Percentiles rank a stretch among this genome's conserved stretches.
phyloP scores from a whole-genome alignment of 345 rosid species.

The Dipteronia sinensis region DNA sequence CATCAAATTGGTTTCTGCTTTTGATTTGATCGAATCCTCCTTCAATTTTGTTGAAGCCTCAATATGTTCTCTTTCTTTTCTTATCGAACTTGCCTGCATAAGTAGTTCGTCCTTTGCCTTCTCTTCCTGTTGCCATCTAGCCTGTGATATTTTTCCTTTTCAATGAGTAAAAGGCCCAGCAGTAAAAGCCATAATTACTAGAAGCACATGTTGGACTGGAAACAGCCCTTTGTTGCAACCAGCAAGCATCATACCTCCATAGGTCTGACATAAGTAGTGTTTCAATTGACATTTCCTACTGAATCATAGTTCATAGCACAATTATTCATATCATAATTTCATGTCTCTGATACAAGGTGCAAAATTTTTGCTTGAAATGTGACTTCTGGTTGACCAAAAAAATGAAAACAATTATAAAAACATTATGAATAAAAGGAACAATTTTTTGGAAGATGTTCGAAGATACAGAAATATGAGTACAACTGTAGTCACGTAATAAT shows the following conservation, averaged over 20 bases:
- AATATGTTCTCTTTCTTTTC: conserved; percentile 54
- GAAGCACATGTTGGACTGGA: conserved; percentile 19
- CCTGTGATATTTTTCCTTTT: conserved; percentile 56
- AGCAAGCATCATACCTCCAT: conserved; percentile 22
- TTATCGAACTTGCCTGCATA: conserved; percentile 38
- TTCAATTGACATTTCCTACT: conserved; percentile 10
- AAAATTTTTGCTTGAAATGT: conserved; percentile 7
- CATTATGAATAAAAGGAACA: neutral
- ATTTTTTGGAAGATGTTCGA: conserved; percentile 11
- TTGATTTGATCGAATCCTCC: conserved; percentile 50
- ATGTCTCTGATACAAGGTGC: conserved; percentile 9
- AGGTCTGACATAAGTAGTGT: conserved; percentile 15
- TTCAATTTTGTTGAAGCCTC: conserved; percentile 52
- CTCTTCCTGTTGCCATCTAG: conserved; percentile 74
- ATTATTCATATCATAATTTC: conserved; percentile 15
- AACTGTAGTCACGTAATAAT: neutral
- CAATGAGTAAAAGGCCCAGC: conserved; percentile 29
- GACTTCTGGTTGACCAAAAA: conserved; percentile 4
- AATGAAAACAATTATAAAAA: conserved; percentile 1
- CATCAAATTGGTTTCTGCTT: conserved; percentile 53
- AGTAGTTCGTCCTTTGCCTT: conserved; percentile 57
- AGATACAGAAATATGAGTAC: neutral
- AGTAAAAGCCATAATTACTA: conserved; percentile 24
- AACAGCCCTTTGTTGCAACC: conserved; percentile 20
- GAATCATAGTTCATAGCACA: conserved; percentile 13